Evolutionary conservation across 768 basidiomycete species (phyloP).

Genomic region (Tubosaeta sp.): DNA sequence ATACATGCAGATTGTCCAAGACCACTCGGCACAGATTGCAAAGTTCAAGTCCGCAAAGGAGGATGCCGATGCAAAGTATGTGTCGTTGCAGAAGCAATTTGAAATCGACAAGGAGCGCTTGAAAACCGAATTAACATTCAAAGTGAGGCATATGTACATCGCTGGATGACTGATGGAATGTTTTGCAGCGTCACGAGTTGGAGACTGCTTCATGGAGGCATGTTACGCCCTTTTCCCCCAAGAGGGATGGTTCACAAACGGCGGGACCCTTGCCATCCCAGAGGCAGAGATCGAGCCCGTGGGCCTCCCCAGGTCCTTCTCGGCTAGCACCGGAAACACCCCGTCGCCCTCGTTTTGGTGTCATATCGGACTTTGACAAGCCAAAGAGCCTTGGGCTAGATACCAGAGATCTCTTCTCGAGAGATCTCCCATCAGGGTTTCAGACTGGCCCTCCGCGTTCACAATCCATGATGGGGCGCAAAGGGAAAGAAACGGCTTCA

Average conservation of each 20-base stretch:
- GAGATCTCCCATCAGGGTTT: slow-evolving; percentile 28
- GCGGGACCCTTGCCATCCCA: slow-evolving; percentile 39
- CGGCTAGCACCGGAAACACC: slow-evolving; percentile 34
- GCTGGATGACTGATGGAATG: slow-evolving; percentile 10
- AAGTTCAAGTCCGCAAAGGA: slow-evolving; percentile 58
- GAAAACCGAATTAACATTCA: slow-evolving; percentile 66
- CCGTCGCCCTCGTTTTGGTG: slow-evolving; percentile 33
- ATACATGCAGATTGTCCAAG: slow-evolving; percentile 46
- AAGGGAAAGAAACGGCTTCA: slow-evolving; percentile 16
- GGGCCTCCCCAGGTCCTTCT: slow-evolving; percentile 25
- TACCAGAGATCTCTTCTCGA: slow-evolving; percentile 21
- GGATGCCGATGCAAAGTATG: slow-evolving; percentile 53
- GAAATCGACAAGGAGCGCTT: slow-evolving; percentile 67
- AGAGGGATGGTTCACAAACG: slow-evolving; percentile 39
- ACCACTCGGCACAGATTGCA: slow-evolving; percentile 53
- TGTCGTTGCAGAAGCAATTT: slow-evolving; percentile 54
- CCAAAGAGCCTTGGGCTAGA: slow-evolving; percentile 10
- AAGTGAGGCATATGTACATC: slow-evolving; percentile 38
- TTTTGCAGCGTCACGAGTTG: slow-evolving; percentile 59
- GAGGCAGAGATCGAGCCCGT: slow-evolving; percentile 34
- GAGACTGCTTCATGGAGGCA: slow-evolving; percentile 53
- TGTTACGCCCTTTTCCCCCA: slow-evolving; percentile 42
- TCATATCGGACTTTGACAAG: slow-evolving; percentile 23
- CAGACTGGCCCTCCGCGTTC: slow-evolving; percentile 16
- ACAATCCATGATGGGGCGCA: slow-evolving; percentile 9